Evolutionary conservation across 805 yeast genomes (phyloP), one percentile per base, ranked within the genome.

Genomic region (Zygosaccharomyces lentus): DNA sequence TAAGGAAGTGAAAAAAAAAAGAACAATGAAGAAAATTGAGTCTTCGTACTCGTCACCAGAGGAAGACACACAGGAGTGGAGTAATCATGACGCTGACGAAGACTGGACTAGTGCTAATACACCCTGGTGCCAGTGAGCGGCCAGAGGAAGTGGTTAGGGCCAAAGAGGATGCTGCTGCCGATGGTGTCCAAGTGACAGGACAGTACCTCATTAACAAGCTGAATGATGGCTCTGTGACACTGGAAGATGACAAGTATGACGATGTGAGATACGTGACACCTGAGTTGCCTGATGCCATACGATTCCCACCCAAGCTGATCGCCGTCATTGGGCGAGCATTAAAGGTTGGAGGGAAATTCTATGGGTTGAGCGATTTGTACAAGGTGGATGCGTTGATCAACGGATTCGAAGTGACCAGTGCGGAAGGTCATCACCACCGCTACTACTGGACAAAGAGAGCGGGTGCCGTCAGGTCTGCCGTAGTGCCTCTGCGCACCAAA

Each of bases 101-200:
- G 41, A 45, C 45, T 8, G 60, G 59, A 32, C 64, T 81, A 45
- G 63, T 82, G 23, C 67, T 82, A 41, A 71, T 82, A 44, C 88
- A 82, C 57, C 88, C 88, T 15, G 82, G 85, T 6, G 73, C 78
- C 39, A 85, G 82, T 9, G 76, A 82, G 0, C 73, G 75, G 32
- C 82, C 81, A 36, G 68, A 61, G 3, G 44, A 66, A 15, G 78
- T 81, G 15, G 62, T 68, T 34, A 78, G 79, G 61, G 48, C 50
- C 10, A 48, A 55, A 13, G 23, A 43, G 4, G 52, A 65, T 27
- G 54, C 59, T 26, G 64, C 71, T 4, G 17, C 43, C 7, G 42
- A 46, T 8, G 62, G 59, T 23, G 57, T 70, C 7, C 56, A 50
- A 21, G 49, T 60, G 2, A 55, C 70, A 9, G 67, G 70, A 30